A percentile compares a stretch with the other conserved stretches of the same genome.
phyloP scores from a whole-genome alignment of 1,284 basidiomycete genomes.

The Ganoderma lucidum region DNA sequence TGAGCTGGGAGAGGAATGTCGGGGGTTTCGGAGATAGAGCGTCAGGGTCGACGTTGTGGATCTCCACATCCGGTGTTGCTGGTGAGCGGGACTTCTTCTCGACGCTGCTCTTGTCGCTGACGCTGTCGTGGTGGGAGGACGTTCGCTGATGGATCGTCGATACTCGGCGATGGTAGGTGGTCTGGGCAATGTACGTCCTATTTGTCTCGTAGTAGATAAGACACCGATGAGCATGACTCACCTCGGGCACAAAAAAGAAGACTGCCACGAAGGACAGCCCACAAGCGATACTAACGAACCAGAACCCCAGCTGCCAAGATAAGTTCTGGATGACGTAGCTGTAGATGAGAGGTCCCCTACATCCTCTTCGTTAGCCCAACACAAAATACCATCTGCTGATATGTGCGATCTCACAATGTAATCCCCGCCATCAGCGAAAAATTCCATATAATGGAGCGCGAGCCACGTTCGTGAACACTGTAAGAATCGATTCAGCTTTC shows the following conservation, averaged over 20 bases:
- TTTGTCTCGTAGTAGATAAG: background rate
- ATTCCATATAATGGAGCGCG: conserved; percentile 52
- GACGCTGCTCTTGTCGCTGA: conserved; percentile 18
- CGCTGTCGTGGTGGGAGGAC: background rate
- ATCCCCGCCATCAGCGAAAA: conserved; percentile 53
- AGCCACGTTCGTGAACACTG: conserved; percentile 53
- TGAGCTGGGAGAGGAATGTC: conserved; percentile 45
- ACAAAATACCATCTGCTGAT: background rate
- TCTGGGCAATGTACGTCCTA: background rate
- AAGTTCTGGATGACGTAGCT: conserved; percentile 52
- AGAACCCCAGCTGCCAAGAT: conserved; percentile 53
- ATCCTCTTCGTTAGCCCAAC: background rate
- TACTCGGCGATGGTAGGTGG: background rate
- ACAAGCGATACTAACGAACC: conserved; percentile 51
- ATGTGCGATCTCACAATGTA: conserved; percentile 42
- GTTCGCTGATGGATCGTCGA: conserved; percentile 20
- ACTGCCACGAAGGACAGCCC: conserved; percentile 46
- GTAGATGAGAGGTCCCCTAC: conserved; percentile 47
- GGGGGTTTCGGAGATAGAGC: conserved; percentile 21
- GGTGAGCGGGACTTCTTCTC: background rate
- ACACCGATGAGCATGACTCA: conserved; percentile 33
- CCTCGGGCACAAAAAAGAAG: conserved; percentile 55
- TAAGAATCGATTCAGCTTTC: background rate
- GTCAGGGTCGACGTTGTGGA: background rate
- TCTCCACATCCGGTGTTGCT: background rate